Conservation (phyloP, 306 rosid genomes). For the Trifolium fragiferum region DNA sequence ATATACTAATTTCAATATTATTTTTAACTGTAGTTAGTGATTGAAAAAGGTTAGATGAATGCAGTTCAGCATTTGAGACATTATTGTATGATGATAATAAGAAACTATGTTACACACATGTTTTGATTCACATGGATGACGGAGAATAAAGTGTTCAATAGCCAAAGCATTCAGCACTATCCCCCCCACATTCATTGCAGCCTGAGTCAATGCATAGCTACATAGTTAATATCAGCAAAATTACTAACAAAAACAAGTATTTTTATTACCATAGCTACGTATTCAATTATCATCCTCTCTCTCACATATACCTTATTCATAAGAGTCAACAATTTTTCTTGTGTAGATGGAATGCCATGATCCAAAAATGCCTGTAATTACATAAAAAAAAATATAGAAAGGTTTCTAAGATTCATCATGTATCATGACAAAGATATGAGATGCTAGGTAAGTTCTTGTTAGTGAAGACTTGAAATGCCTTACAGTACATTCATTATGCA, state of each 20-base stretch:
- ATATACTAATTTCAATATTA: neutral
- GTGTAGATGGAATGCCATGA: slow-evolving; percentile 78
- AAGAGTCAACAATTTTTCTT: slow-evolving; percentile 66
- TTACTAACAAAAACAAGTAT: slow-evolving; percentile 1
- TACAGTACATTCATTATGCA: slow-evolving; percentile 98
- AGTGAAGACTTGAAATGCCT: slow-evolving; percentile 56
- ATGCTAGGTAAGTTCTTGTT: slow-evolving; percentile 1
- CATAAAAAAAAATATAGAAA: slow-evolving; percentile 6
- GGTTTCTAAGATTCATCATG: slow-evolving; percentile 18
- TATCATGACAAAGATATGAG: neutral
- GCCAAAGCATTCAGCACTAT: slow-evolving; percentile 86
- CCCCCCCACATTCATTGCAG: slow-evolving; percentile 84
- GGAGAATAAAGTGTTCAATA: slow-evolving; percentile 93
- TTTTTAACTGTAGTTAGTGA: neutral
- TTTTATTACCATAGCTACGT: neutral
- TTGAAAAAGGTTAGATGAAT: neutral
- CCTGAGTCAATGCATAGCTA: slow-evolving; percentile 52
- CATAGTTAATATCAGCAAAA: slow-evolving; percentile 25
- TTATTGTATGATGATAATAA: too few relatives aligned
- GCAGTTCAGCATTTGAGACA: neutral
- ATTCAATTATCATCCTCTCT: neutral
- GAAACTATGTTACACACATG: slow-evolving; percentile 53
- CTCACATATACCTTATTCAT: slow-evolving; percentile 80
- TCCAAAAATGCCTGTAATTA: slow-evolving; percentile 84
- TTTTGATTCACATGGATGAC: slow-evolving; percentile 71